A percentile compares a stretch with the other conserved stretches of the same genome.
Conservation (phyloP, 2,329 filamentous ascomycete genomes). For the Exophiala alcalophila region DNA sequence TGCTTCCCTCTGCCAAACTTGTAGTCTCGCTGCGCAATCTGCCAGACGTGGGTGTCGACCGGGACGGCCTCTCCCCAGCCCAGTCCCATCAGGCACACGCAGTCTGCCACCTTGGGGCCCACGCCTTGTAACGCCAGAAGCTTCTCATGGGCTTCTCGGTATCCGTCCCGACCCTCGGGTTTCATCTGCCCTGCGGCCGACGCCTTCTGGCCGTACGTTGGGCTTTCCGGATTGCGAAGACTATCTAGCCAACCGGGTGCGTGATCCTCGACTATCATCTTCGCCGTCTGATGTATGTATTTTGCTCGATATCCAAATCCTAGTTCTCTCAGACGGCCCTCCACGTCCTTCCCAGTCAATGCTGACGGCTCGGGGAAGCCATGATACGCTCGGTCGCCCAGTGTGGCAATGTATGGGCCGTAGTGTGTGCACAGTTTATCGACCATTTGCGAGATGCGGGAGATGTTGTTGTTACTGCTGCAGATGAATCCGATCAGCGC, state of each 20-base stretch:
- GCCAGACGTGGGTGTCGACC: constrained; percentile 97
- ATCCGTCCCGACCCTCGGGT: constrained; percentile 60
- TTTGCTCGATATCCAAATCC: constrained; percentile 94
- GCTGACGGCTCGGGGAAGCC: constrained; percentile 79
- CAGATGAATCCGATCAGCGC: constrained; percentile 92
- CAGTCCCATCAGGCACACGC: constrained; percentile 91
- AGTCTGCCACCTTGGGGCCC: constrained; percentile 94
- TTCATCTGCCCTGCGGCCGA: constrained; percentile 48
- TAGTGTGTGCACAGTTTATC: constrained; percentile 87
- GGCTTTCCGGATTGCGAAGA: constrained; percentile 73
- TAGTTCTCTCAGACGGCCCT: constrained; percentile 72
- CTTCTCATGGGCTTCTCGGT: constrained; percentile 74
- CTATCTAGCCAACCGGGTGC: constrained; percentile 72
- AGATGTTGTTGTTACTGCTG: constrained; percentile 98
- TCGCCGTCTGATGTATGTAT: constrained; percentile 84
- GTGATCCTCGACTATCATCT: constrained; percentile 65
- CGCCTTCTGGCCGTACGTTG: constrained; percentile 52
- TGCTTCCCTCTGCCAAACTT: constrained; percentile 79
- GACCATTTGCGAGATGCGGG: constrained; percentile 92
- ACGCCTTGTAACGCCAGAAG: constrained; percentile 80
- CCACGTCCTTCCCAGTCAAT: constrained; percentile 71
- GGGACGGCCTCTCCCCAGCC: constrained; percentile 95
- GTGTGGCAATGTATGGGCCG: constrained; percentile 68
- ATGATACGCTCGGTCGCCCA: constrained; percentile 71
- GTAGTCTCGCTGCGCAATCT: constrained; percentile 95